phyloP scores from a whole-genome alignment of 2,329 filamentous ascomycete species.

The Myriosclerotinia curreyana region DNA sequence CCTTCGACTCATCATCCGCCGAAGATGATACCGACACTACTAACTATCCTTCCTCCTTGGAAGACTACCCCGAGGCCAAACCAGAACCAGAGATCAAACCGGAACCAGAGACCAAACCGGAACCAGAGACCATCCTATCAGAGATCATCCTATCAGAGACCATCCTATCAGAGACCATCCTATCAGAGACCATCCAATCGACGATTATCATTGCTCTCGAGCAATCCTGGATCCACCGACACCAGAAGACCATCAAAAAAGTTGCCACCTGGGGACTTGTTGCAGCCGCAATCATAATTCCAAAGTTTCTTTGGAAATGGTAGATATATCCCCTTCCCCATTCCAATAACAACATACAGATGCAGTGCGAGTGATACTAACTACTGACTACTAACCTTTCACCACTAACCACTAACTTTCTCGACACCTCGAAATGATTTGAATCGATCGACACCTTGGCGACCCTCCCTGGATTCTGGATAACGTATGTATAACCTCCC shows the following conservation, averaged over 20 bases:
- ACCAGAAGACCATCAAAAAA: background rate
- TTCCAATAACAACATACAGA: background rate
- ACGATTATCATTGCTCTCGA: background rate
- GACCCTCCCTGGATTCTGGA: background rate
- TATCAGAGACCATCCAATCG: too few species aligned
- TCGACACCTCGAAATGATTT: background rate
- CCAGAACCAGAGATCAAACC: background rate
- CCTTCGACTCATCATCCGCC: background rate
- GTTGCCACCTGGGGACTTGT: background rate
- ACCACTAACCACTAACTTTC: background rate
- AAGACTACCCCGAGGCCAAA: background rate
- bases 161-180: too few species aligned
- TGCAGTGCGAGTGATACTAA: background rate
- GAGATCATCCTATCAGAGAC: too few species aligned
- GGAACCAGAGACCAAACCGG: too few species aligned
- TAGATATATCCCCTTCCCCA: background rate
- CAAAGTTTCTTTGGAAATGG: slow-evolving; percentile 14
- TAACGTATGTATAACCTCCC: background rate
- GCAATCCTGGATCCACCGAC: slow-evolving; percentile 12
- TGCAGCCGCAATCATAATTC: slow-evolving; percentile 13
- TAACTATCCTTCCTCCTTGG: slow-evolving; percentile 1
- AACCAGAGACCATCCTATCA: too few species aligned
- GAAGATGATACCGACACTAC: slow-evolving; percentile 1
- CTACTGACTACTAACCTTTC: background rate
- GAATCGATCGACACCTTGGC: background rate